Evolutionary conservation across 192 early-diverging fungal species (phyloP).

Genomic region (Coemansia javaensis): DNA sequence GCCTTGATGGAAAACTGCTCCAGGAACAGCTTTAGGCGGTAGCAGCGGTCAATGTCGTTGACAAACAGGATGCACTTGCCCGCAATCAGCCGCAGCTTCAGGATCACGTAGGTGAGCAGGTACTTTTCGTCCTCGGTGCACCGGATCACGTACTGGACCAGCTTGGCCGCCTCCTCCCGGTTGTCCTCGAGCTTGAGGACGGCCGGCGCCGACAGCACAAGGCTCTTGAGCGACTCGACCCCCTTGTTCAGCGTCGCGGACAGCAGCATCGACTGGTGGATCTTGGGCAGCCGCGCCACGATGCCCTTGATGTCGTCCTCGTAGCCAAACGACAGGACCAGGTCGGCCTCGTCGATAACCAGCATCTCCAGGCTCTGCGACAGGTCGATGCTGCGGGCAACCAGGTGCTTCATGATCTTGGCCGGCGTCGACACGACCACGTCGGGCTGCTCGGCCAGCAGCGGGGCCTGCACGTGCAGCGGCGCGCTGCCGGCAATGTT

Average conservation of each 20-base stretch:
- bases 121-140: constrained; percentile 83
- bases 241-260: constrained; percentile 88
- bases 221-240: constrained; percentile 77
- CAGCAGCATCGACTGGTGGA: constrained; percentile 90
- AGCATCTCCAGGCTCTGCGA: constrained; percentile 66
- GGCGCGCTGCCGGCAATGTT: constrained; percentile 34
- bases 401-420: constrained; percentile 72
- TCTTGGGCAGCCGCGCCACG: constrained; percentile 70
- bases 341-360: constrained; percentile 95
- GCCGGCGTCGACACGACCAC: constrained; percentile 87
- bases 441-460: constrained; percentile 78
- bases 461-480: constrained; percentile 54
- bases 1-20: constrained; percentile 93
- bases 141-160: constrained; percentile 75
- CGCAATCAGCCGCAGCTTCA: constrained; percentile 85
- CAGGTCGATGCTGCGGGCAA: constrained; percentile 53
- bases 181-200: constrained; percentile 83
- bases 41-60: constrained; percentile 91
- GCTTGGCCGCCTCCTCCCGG: constrained; percentile 51
- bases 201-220: constrained; percentile 81
- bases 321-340: constrained; percentile 91
- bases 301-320: constrained; percentile 82
- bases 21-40: constrained; percentile 86
- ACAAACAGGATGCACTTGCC: constrained; percentile 95
- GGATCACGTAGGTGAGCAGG: constrained; percentile 78